These are phyloP conservation scores for Auricularia sp. DNA, from an alignment of 768 basidiomycete species.

Conservation along the genomic window DNA sequence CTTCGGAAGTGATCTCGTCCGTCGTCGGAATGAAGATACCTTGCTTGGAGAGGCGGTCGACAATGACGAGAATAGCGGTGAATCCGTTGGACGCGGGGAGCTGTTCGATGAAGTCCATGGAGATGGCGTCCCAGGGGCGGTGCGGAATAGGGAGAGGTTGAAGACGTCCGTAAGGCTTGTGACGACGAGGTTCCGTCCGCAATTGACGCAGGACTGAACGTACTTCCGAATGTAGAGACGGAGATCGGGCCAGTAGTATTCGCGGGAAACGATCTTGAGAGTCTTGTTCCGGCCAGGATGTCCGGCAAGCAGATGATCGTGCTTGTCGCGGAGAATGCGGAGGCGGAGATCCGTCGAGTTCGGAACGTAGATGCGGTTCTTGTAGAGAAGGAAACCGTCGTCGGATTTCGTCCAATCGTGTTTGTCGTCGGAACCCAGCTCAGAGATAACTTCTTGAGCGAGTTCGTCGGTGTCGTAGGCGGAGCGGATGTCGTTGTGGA, in stretches of 20 bases:
- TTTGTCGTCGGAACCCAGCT: not conserved
- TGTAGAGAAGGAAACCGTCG: constrained; percentile 16
- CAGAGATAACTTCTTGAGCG: not conserved
- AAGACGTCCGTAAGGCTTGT: too few species aligned
- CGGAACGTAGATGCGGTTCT: constrained; percentile 25
- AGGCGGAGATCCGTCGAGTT: constrained; percentile 15
- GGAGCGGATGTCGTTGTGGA: constrained; percentile 11
- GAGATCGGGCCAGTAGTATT: constrained; percentile 34
- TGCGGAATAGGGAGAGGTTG: not conserved
- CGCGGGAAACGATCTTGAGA: constrained; percentile 18
- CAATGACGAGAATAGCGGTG: too few species aligned
- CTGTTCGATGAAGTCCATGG: too few species aligned
- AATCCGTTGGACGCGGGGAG: too few species aligned
- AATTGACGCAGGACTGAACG: constrained; percentile 18
- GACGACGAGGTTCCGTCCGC: too few species aligned
- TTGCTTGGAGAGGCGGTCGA: too few species aligned
- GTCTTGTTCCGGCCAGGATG: constrained; percentile 33
- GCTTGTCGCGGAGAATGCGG: constrained; percentile 23
- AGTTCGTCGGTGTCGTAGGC: not conserved
- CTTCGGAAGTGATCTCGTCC: too few species aligned
- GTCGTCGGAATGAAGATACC: too few species aligned
- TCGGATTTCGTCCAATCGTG: constrained; percentile 1
- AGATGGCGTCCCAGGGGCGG: not conserved
- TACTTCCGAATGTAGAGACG: constrained; percentile 20
- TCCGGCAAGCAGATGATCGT: constrained; percentile 30